These are phyloP conservation scores for Xerocomellus intermedius DNA, from an alignment of 768 basidiomycete species.

Conservation along the genomic window DNA sequence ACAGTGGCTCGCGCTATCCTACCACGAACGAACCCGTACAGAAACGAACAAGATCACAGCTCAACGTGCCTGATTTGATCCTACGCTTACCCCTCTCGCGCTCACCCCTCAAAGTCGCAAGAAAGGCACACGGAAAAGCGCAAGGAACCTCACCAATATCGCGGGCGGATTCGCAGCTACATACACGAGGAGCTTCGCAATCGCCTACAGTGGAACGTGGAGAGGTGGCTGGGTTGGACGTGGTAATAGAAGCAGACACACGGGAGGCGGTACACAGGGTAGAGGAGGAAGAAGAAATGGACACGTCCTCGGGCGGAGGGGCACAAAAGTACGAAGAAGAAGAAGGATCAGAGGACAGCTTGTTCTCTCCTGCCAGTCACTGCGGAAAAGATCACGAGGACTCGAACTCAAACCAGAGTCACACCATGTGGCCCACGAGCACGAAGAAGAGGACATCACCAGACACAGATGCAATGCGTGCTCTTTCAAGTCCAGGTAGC, in stretches of 20 bases:
- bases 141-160: conserved; percentile 27
- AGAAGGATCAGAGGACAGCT: conserved; percentile 38
- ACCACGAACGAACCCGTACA: not conserved
- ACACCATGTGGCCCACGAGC: not conserved
- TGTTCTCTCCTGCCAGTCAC: conserved; percentile 27
- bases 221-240: not conserved
- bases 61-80: conserved; percentile 46
- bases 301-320: not conserved
- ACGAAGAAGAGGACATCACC: conserved; percentile 34
- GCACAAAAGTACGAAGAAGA: conserved; percentile 7
- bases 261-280: not conserved
- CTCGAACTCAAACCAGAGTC: not conserved
- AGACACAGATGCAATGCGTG: conserved; percentile 17
- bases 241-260: not conserved
- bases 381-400: not conserved
- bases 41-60: conserved; percentile 50
- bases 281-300: not conserved
- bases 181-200: not conserved
- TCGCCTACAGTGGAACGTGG: not conserved
- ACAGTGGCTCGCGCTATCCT: not conserved
- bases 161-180: not conserved
- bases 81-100: conserved; percentile 42
- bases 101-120: conserved; percentile 56
- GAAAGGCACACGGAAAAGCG: conserved; percentile 27
- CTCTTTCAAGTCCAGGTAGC: conserved; percentile 10